Conservation (phyloP, 371 early-diverging fungal genomes). For the Sporodiniella umbellata region DNA sequence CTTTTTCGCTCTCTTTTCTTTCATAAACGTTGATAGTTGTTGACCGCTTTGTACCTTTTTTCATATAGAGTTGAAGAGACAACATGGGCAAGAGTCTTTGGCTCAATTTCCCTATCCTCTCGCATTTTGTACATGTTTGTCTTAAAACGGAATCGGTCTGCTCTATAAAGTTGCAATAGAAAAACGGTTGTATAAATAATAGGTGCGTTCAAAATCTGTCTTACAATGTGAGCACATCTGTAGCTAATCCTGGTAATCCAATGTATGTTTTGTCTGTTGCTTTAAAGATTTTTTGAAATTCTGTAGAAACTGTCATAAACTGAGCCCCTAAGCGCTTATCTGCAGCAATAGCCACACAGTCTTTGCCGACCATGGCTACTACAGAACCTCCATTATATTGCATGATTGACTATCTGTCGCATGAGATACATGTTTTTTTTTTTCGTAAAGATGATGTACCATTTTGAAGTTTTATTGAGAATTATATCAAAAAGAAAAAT, state of each 20-base stretch:
- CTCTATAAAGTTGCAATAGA: no score
- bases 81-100: conserved; percentile 92
- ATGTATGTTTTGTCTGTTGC: conserved; percentile 85
- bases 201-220: conserved; percentile 1
- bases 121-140: conserved; percentile 96
- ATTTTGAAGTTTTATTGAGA: not conserved
- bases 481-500: not conserved
- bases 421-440: not conserved
- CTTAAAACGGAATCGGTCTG: conserved; percentile 91
- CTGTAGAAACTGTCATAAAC: conserved; percentile 89
- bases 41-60: conserved; percentile 73
- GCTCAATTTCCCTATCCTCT: conserved; percentile 96
- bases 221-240: conserved; percentile 96
- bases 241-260: conserved; percentile 95
- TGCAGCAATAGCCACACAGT: conserved; percentile 97
- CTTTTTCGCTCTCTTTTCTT: no score
- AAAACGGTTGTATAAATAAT: not conserved
- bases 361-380: conserved; percentile 98
- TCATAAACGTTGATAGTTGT: no score
- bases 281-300: conserved; percentile 93
- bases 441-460: not conserved
- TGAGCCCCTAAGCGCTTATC: conserved; percentile 95
- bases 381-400: conserved; percentile 94
- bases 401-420: conserved; percentile 64
- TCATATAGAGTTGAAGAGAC: conserved; percentile 98